Evolutionary conservation across 345 rosid genomes (phyloP).

Genomic region (Eucalyptus shirleyi): DNA sequence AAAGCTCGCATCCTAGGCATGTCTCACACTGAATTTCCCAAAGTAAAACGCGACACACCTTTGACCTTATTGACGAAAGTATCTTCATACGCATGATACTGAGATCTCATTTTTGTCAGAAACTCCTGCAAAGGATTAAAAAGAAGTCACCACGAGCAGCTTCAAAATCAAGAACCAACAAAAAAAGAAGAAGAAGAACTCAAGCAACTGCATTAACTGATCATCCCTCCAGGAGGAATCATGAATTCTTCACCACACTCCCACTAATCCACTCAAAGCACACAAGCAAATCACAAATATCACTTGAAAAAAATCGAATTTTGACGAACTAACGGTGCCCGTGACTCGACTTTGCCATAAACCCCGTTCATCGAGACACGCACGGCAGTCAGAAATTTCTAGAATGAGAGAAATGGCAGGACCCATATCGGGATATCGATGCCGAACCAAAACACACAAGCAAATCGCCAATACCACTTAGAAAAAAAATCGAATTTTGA

Average conservation of each 20-base stretch:
- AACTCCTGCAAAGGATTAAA: background rate
- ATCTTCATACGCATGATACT: slow-evolving; percentile 11
- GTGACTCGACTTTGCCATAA: background rate
- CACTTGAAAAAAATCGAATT: background rate
- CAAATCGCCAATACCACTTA: background rate
- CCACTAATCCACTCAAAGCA: background rate
- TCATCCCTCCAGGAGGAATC: background rate
- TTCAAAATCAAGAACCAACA: background rate
- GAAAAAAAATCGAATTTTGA: background rate
- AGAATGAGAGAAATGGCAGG: background rate
- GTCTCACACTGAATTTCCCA: background rate
- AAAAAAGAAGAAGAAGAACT: background rate
- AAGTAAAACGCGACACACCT: background rate
- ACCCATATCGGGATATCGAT: background rate
- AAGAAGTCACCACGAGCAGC: background rate
- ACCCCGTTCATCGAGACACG: background rate
- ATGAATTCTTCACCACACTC: background rate
- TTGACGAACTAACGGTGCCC: background rate
- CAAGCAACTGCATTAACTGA: background rate
- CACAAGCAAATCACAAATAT: background rate
- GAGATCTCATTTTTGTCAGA: background rate
- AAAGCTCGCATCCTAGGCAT: background rate
- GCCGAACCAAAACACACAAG: background rate
- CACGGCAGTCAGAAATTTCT: background rate
- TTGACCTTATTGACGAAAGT: slow-evolving; percentile 14